Conservation (phyloP, 2,329 filamentous ascomycete genomes). For the Alternaria sp. region DNA sequence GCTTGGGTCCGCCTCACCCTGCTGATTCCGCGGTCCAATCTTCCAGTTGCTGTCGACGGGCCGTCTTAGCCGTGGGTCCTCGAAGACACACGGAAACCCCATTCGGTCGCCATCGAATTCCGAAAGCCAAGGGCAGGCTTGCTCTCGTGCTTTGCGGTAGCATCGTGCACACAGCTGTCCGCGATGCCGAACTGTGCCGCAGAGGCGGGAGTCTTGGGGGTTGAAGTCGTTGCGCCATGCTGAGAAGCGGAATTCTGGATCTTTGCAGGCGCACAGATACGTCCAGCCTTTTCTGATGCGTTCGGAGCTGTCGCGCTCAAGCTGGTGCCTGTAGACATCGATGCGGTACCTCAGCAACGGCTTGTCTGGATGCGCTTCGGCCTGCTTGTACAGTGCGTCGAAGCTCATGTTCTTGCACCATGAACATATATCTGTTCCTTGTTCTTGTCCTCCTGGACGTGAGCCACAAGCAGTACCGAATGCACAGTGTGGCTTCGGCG, state of each 20-base stretch:
- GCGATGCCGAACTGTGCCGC: constrained; percentile 26
- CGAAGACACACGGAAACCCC: constrained; percentile 31
- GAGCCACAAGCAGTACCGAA: constrained; percentile 30
- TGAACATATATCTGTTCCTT: constrained; percentile 25
- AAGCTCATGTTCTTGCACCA: constrained; percentile 37
- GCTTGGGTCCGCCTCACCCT: constrained; percentile 21
- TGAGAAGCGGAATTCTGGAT: constrained; percentile 24
- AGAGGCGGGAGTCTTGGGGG: constrained; percentile 24
- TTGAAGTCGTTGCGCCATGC: constrained; percentile 29
- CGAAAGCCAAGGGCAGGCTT: constrained; percentile 24
- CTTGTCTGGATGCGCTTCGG: constrained; percentile 17
- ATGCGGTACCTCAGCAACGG: constrained; percentile 18
- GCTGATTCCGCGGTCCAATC: constrained; percentile 23
- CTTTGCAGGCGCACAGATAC: constrained; percentile 30
- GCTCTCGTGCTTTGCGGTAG: constrained; percentile 25
- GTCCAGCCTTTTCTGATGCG: constrained; percentile 28
- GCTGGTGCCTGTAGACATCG: constrained; percentile 25
- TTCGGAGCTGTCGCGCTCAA: constrained; percentile 25
- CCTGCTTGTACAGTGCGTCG: constrained; percentile 22
- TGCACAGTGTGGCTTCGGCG: constrained; percentile 26
- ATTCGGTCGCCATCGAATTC: constrained; percentile 30
- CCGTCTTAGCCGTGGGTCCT: constrained; percentile 20
- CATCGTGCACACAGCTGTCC: constrained; percentile 33
- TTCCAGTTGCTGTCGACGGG: constrained; percentile 27
- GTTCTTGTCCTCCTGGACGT: constrained; percentile 23